These are phyloP conservation scores for Pharus latifolius DNA, from an alignment of 176 grass and related monocot species.

Conservation along the genomic window DNA sequence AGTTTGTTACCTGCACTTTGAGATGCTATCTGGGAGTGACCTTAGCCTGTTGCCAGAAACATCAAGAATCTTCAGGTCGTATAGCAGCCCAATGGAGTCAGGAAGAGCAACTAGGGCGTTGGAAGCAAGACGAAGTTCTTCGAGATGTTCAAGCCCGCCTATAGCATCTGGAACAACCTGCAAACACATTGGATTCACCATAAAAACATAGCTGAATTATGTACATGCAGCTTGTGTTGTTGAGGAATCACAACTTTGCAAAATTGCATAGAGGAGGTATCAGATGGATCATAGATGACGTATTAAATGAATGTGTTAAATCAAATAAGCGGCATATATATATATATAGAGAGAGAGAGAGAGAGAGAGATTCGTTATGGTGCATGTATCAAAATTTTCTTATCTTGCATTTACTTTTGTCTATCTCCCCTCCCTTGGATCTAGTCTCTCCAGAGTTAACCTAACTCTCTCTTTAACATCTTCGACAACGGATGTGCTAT, in stretches of 20 bases:
- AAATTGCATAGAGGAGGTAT: neutral
- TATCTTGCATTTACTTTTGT: no score
- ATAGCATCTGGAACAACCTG: slow-evolving; percentile 71
- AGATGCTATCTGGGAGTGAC: slow-evolving; percentile 73
- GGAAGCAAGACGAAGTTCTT: slow-evolving; percentile 60
- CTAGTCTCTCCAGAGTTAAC: no score
- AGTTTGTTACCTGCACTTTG: slow-evolving; percentile 59
- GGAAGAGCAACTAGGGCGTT: slow-evolving; percentile 51
- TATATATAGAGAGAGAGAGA: no score
- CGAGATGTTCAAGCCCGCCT: slow-evolving; percentile 49
- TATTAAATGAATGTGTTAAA: no score
- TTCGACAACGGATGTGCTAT: no score
- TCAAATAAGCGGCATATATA: no score
- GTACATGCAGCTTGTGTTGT: neutral
- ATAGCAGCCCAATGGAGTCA: slow-evolving; percentile 70
- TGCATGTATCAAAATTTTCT: no score
- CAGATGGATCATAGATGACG: no score
- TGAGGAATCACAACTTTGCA: neutral
- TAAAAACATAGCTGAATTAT: neutral
- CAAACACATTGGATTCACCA: neutral
- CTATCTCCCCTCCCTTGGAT: no score
- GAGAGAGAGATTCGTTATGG: no score
- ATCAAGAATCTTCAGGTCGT: slow-evolving; percentile 70
- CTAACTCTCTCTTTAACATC: no score
- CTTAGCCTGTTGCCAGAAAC: slow-evolving; percentile 82